Conservation (phyloP, 2,329 filamentous ascomycete genomes). For the Arthrobotrys entomopaga region DNA sequence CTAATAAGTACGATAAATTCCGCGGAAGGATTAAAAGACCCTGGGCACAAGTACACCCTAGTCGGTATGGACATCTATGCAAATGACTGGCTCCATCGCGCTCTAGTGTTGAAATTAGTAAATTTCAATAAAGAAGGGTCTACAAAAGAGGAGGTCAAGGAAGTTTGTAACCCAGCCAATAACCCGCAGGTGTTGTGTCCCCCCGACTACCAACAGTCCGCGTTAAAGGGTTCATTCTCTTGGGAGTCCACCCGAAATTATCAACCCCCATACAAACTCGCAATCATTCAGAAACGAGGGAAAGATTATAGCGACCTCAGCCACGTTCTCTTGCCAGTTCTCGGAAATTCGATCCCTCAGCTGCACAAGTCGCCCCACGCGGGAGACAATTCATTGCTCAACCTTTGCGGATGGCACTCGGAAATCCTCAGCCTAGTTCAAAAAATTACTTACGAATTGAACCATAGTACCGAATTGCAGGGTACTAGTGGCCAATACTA, state of each 20-base stretch:
- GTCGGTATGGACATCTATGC: not conserved
- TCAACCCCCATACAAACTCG: constrained; percentile 1
- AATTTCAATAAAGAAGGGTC: not conserved
- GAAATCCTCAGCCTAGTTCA: not conserved
- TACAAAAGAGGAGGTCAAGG: not conserved
- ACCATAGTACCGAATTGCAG: not conserved
- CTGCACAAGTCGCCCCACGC: not conserved
- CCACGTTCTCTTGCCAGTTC: not conserved
- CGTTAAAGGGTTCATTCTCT: too few relatives aligned
- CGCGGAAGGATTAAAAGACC: not conserved
- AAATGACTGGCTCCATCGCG: not conserved
- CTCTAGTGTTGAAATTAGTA: not conserved
- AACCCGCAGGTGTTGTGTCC: too few relatives aligned
- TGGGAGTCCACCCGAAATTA: not conserved
- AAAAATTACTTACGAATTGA: not conserved
- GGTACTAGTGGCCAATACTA: not conserved
- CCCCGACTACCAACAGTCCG: too few relatives aligned
- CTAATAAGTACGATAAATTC: not conserved
- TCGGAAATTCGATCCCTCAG: not conserved
- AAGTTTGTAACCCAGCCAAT: not conserved
- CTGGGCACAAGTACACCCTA: not conserved
- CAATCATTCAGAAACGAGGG: not conserved
- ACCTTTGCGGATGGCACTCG: not conserved
- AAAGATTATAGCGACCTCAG: not conserved
- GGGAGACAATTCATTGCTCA: not conserved